Base-by-base conservation (phyloP, 352 stramenopile genomes). In the Phytophthora ohioensis region DNA sequence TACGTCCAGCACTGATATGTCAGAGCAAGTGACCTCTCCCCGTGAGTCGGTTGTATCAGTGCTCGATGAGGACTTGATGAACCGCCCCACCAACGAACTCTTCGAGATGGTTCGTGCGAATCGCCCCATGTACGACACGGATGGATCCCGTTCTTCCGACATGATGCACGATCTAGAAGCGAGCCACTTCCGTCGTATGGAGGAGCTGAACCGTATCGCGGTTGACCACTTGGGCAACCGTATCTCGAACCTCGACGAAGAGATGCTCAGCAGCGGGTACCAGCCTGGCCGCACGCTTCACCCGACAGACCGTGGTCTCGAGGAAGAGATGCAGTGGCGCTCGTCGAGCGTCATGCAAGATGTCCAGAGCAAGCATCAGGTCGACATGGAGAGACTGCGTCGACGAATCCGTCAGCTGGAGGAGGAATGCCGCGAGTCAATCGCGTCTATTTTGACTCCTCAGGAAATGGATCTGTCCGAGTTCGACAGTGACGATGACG, bases 381-480 rank as follows among this genome's bases (percentile, higher is more conserved):
- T 65, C 6, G 80, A 83, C 41, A 87, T 89, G 81, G 59, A 81
- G 48, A 71, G 64, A 56, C 61, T 89, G 32, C 77, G 69, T 1
- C 59, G 79, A 17, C 69, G 80, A 45, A 76, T 89, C 56, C 72
- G 68, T 3, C 69, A 80, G 41, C 64, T 90, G 1, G 80, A 90
- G 47, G 79, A 85, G 30, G 78, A 88, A 32, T 90, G 80, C 41
- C 82, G 82, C 10, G 82, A 84, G 42, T 88, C 82, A 8, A 84
- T 90, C 53, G 80, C 80, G 27, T 84, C 76, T 32, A 78, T 88
- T 32, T 61, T 90, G 34, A 85, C 78, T 1, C 35, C 76, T 1
- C 73, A 85, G 42, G 80, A 90, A 64, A 79, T 90, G 57, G 73
- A 78, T 21, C 47, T 80, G 15, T 77, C 69, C 30, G 73, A 84